Percentiles rank a stretch among this genome's conserved stretches.
Conservation (phyloP, 1,139 yeast genomes). For the Scheffersomyces quercinus region DNA sequence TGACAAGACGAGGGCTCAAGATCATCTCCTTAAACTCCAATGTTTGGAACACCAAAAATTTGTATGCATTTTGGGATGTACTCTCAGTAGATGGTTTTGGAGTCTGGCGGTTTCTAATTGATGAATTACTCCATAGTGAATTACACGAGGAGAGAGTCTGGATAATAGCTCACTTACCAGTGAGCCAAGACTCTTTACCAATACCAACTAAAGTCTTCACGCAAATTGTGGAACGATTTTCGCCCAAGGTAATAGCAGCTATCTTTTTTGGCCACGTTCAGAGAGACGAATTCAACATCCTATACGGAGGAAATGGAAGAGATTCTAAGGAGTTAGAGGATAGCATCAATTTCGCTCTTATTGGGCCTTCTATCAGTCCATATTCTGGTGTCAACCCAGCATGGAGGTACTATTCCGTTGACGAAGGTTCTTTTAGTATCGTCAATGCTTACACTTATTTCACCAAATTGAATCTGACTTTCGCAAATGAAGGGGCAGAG, state of each 20-base stretch:
- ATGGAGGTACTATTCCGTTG: constrained; percentile 36
- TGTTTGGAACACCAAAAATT: constrained; percentile 29
- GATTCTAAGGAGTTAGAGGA: constrained; percentile 4
- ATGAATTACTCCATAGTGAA: constrained; percentile 31
- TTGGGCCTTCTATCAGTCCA: constrained; percentile 33
- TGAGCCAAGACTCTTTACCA: constrained; percentile 21
- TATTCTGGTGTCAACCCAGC: constrained; percentile 29
- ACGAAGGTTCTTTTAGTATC: constrained; percentile 27
- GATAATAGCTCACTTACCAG: constrained; percentile 34
- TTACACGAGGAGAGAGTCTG: constrained; percentile 30
- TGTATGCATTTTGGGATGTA: constrained; percentile 23
- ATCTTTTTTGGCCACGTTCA: constrained; percentile 31
- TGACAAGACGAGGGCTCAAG: constrained; percentile 27
- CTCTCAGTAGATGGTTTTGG: constrained; percentile 27
- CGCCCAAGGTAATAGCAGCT: constrained; percentile 35
- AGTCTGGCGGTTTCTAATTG: constrained; percentile 29
- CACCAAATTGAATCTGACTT: constrained; percentile 28
- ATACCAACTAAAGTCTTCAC: constrained; percentile 27
- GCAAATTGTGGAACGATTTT: constrained; percentile 29
- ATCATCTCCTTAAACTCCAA: constrained; percentile 33
- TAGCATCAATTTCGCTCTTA: constrained; percentile 28
- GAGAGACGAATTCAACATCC: constrained; percentile 26
- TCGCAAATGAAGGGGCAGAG: constrained; percentile 28
- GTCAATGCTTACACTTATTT: constrained; percentile 31
- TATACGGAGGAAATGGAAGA: constrained; percentile 19